Conservation (phyloP, 2,329 filamentous ascomycete genomes). For the Colletotrichum caudatum region DNA sequence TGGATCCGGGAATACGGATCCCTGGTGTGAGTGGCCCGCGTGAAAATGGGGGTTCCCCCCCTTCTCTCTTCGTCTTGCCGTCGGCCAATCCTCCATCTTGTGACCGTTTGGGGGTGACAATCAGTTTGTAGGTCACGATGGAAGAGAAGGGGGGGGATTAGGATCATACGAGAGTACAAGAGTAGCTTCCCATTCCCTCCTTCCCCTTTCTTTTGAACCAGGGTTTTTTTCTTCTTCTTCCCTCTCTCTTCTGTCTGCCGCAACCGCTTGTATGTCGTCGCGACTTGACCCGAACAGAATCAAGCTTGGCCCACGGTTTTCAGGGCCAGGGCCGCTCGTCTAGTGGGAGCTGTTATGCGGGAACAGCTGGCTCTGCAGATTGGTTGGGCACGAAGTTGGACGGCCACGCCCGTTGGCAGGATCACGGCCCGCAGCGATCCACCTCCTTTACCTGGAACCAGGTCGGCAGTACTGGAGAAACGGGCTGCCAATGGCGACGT, state of each 20-base stretch:
- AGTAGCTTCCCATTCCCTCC: too few relatives aligned
- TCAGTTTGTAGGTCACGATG: background rate
- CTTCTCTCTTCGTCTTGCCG: background rate
- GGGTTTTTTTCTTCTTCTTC: background rate
- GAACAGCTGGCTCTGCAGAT: slow-evolving; percentile 26
- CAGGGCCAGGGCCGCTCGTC: too few relatives aligned
- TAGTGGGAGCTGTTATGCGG: background rate
- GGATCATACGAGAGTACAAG: background rate
- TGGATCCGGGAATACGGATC: slow-evolving; percentile 15
- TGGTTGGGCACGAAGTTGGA: background rate
- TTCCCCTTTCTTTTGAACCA: background rate
- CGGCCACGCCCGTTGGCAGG: slow-evolving; percentile 3
- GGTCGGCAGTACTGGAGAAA: background rate
- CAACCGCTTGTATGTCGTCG: background rate
- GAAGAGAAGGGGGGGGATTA: background rate
- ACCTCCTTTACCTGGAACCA: background rate
- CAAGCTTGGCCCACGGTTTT: background rate
- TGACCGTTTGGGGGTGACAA: background rate
- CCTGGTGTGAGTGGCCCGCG: slow-evolving; percentile 3
- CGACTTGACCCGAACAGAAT: background rate
- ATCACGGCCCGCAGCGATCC: background rate
- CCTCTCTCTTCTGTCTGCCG: background rate
- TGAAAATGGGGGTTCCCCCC: background rate
- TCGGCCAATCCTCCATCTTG: background rate
- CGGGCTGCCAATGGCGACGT: background rate